Percentiles rank a stretch among this genome's conserved stretches.
Evolutionary conservation across 805 yeast species (phyloP).

Genomic region (Teunomyces lycoperdinae): DNA sequence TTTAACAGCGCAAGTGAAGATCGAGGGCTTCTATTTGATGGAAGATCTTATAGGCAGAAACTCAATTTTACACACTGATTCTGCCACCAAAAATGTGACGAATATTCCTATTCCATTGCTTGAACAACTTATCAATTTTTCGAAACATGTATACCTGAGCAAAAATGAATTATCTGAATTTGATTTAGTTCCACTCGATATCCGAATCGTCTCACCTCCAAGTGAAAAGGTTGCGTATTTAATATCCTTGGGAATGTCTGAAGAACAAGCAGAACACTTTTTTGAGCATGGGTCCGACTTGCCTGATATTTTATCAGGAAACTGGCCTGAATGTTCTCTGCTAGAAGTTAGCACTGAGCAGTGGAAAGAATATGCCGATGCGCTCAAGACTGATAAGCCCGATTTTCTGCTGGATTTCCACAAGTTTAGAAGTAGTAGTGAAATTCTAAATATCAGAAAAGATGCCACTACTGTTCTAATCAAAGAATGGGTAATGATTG

Average conservation of each 20-base stretch:
- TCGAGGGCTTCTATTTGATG: slow-evolving; percentile 40
- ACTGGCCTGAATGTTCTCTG: slow-evolving; percentile 19
- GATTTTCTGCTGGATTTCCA: slow-evolving; percentile 14
- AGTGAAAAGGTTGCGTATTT: slow-evolving; percentile 25
- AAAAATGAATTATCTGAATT: slow-evolving; percentile 33
- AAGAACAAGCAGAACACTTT: slow-evolving; percentile 24
- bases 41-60: slow-evolving; percentile 23
- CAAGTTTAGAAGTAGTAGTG: slow-evolving; percentile 9
- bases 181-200: slow-evolving; percentile 34
- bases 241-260: slow-evolving; percentile 20
- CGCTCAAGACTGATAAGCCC: slow-evolving; percentile 3
- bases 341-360: slow-evolving; percentile 11
- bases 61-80: not conserved
- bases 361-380: slow-evolving; percentile 14
- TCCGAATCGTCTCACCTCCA: slow-evolving; percentile 39
- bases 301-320: slow-evolving; percentile 8
- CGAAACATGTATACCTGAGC: slow-evolving; percentile 39
- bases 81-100: slow-evolving; percentile 3
- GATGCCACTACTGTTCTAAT: slow-evolving; percentile 4
- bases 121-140: slow-evolving; percentile 44
- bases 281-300: slow-evolving; percentile 23
- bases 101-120: slow-evolving; percentile 38
- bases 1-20: slow-evolving; percentile 39
- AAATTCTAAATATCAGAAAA: slow-evolving; percentile 3
- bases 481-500: slow-evolving; percentile 17